Evolutionary conservation across 2,329 filamentous ascomycete genomes (phyloP), one percentile per base, ranked within the genome.

Genomic region (Cryoendolithus antarcticus): DNA sequence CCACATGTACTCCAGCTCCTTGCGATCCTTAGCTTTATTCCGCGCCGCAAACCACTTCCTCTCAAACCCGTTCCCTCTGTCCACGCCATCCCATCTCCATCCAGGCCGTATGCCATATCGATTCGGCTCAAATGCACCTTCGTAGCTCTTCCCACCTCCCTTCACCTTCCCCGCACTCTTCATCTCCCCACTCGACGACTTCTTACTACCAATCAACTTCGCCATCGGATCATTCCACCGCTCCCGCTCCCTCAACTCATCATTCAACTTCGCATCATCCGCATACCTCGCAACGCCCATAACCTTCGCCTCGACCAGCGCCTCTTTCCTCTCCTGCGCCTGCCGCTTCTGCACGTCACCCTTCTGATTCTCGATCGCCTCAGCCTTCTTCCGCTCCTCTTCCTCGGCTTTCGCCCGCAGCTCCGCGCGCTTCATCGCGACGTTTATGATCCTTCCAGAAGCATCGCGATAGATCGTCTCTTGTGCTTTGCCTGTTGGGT

Each of bases 381-480:
- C 74, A 21, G 67, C 64, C 56, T 82, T 80, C 51, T 80, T 75
- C 36, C 63, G 60, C 37, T 69, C 77, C 37, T 77, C 75, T 48
- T 85, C 80, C 52, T 86, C 80, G 1, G 80, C 81, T 49, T 82
- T 85, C 36, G 76, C 74, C n/a, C 85, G 74, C 37, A 84, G 81
- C 60, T 95, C 86, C 12, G 86, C 88, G 15, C 88, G 75, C 61
- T 85, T 86, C 82, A 94, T 85, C 11, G 80, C 79, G 15, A 96
- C 75, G 55, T 98, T 93, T 47, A 98, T 88, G 40, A 93, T 80
- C n/a, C 88, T 75, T 8, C 91, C 91, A 3, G 83, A 91, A 8
- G 91, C 91, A 62, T 98, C 91, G 51, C 91, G 82, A 59, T 96
- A 95, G 15, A 95, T 86, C 0, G 89, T 93, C 62, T 95, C 86